Percentiles rank a stretch among this genome's conserved stretches.
phyloP scores from a whole-genome alignment of 2,329 filamentous ascomycete species.

The Drechslerella dactyloides region DNA sequence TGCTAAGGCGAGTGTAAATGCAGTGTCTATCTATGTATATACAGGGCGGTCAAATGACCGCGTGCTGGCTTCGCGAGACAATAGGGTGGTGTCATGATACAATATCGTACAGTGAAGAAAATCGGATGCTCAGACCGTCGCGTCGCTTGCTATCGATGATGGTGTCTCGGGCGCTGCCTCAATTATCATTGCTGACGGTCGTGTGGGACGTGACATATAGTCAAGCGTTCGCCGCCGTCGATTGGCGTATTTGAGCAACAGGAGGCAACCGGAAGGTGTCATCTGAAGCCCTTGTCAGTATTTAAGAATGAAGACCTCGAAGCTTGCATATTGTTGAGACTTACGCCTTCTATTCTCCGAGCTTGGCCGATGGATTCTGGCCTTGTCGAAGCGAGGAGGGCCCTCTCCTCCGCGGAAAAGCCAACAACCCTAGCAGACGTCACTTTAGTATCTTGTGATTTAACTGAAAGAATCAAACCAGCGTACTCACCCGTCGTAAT shows the following conservation, averaged over 20 bases:
- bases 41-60: no score
- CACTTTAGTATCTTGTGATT: background rate
- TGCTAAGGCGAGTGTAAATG: conserved; percentile 13
- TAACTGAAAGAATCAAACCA: background rate
- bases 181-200: background rate
- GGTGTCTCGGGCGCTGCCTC: background rate
- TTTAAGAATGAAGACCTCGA: background rate
- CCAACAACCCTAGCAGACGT: conserved; percentile 65
- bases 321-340: background rate
- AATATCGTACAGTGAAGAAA: no score
- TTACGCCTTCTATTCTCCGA: conserved; percentile 77
- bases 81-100: no score
- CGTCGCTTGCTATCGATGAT: background rate
- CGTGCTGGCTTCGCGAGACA: no score
- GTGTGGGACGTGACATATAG: conserved; percentile 14
- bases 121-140: no score
- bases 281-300: conserved; percentile 56
- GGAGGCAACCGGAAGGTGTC: conserved; percentile 67
- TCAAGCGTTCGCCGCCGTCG: conserved; percentile 17
- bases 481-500: conserved; percentile 67
- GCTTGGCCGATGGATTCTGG: conserved; percentile 91
- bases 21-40: conserved; percentile 25
- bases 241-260: conserved; percentile 43
- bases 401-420: conserved; percentile 78
- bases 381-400: conserved; percentile 70